Conservation (phyloP, 305 asterid genomes). For the Striga hermonthica region DNA sequence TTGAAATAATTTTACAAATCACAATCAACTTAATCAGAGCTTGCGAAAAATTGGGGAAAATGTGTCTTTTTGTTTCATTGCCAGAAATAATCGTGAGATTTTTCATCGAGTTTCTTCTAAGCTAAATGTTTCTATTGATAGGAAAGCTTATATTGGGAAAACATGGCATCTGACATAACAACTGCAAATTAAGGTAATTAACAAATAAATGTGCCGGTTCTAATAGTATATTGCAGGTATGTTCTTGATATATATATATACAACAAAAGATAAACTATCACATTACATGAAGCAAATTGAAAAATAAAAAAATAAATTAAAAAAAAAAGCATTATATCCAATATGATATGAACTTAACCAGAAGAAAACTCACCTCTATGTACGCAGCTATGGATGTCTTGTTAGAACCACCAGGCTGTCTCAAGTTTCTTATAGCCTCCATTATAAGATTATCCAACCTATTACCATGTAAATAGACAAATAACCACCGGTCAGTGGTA, state of each 20-base stretch:
- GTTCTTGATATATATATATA: too few species aligned
- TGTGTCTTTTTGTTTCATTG: not conserved
- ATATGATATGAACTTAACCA: constrained; percentile 2
- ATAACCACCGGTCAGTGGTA: constrained; percentile 29
- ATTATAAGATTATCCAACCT: constrained; percentile 91
- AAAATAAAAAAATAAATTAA: too few species aligned
- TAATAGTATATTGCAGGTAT: too few species aligned
- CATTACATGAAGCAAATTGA: too few species aligned
- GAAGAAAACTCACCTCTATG: constrained; percentile 64
- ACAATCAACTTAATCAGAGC: too few species aligned
- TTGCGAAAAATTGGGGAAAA: too few species aligned
- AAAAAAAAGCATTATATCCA: not conserved
- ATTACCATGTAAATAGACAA: constrained; percentile 32
- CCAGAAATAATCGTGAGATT: constrained; percentile 10
- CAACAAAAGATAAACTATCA: too few species aligned
- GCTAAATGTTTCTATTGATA: not conserved
- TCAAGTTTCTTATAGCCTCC: constrained; percentile 84
- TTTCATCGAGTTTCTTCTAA: constrained; percentile 4
- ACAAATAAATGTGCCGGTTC: not conserved
- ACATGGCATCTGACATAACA: not conserved
- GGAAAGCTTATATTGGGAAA: constrained; percentile 2
- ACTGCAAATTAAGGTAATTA: constrained; percentile 10
- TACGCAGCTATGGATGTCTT: constrained; percentile 83
- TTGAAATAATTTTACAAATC: too few species aligned
- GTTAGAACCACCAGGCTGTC: constrained; percentile 87